Evolutionary conservation across 1,284 basidiomycete species (phyloP), one percentile per base, ranked within the genome.

Genomic region (Ustilago esculenta): DNA sequence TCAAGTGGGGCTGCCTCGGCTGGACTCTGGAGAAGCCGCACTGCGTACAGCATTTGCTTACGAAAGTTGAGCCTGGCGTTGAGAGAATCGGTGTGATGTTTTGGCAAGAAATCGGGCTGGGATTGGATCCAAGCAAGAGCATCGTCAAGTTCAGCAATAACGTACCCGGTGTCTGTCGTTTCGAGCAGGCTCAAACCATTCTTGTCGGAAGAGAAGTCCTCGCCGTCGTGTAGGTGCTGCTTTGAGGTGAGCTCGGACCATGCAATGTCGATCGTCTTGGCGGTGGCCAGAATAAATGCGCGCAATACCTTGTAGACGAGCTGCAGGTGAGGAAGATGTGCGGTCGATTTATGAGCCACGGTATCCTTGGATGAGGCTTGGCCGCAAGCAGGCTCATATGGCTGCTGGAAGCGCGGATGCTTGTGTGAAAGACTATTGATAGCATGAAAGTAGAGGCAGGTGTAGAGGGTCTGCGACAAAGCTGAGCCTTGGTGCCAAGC

Each of bases 141-240:
- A 11, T 86, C 85, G 39, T 90, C 88, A 8, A 94, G 82, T 51
- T 85, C 84, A 6, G 84, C 82, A 1, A 90, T 57, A n/a, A 90
- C 83, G 45, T 86, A 85, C 47, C 85, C 85, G 4, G 87, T 85
- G n/a, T 87, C 86, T 25, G 90, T 83, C 2, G 86, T 85, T 81
- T 94, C 91, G 18, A 88, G 84, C n/a, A 94, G 83, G 0, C 88
- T 88, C 0, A 92, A 85, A 17, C 92, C 92, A 72, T 89, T 90
- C 83, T 93, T 92, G 71, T 94, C 92, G 53, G 88, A 86, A 79
- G 91, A 89, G 87, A 89, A 91, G 77, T 94, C 93, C 85, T 96
- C 93, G 50, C 88, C 34, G 21, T 71, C 68, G 17, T 53, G 48
- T 0, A 71, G 42, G 25, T 71, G 48, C 49, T 66, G 68, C 29